Evolutionary conservation across 2,329 filamentous ascomycete genomes (phyloP), one percentile per base, ranked within the genome.

Genomic region (Nemania abortiva): DNA sequence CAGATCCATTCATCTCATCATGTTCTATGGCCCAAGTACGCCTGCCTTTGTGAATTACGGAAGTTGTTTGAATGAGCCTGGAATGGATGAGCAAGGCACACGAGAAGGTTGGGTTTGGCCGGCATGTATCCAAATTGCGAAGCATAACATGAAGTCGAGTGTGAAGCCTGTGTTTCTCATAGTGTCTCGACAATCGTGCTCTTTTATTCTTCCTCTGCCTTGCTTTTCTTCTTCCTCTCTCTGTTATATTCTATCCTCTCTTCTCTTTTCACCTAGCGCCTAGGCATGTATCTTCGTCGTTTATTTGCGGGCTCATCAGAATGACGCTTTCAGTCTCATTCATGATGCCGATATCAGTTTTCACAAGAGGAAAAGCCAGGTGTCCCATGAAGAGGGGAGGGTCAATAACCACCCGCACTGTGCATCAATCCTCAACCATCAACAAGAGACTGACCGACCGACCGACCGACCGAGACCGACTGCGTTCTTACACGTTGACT

Each of bases 381-480:
- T 50, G 6, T 55, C 15, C 20, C 18, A 22, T 29, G 7, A 47
- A n/a, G 4, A 47, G 15, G 42, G 39, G 29, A 24, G 20, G 29
- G 34, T 31, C 10, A 24, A 9, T 27, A 20, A 45, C 13, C 13
- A 37, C 56, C 45, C 29, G 45, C 52, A 68, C 66, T 61, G 56
- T 65, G 50, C 31, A 4, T 20, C 27, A 50, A 24, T 24, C 54
- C 39, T 60, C 37, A 34, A 57, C 59, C 29, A 34, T 31, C 10
- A 47, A 47, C 42, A n/a, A 4, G 52, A 42, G 63, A 63, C 58
- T 58, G 59, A 58, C 65, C 53, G 65, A 47, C 42, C 42, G 18
- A 47, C 64, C 50, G 47, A 63, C 65, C 60, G 60, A 64, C 37
- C 65, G 50, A 64, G 65, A 49, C 50, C 53, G 37, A 69, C 56